Evolutionary conservation across 2,329 filamentous ascomycete species (phyloP).

Genomic region (Botrytis elliptica): DNA sequence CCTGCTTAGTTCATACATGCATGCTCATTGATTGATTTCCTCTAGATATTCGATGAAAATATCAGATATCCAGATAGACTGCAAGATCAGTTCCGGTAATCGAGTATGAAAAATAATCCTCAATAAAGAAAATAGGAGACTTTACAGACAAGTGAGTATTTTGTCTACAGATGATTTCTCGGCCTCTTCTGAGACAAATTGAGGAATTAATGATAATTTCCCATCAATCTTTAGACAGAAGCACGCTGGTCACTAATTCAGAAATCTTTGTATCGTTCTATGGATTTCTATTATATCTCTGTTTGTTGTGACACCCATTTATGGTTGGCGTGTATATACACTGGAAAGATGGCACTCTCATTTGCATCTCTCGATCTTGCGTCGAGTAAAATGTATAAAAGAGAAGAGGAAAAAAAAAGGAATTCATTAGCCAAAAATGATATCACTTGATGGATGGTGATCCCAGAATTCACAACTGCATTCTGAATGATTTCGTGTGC

Average conservation of each 20-base stretch:
- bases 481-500: neutral
- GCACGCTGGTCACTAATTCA: fast-evolving
- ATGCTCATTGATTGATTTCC: neutral
- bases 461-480: fast-evolving
- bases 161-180: too few species aligned
- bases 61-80: neutral
- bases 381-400: neutral
- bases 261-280: neutral
- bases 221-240: neutral
- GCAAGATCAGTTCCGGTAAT: neutral
- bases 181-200: too few species aligned
- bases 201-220: too few species aligned
- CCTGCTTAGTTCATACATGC: neutral
- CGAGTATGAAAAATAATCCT: too few species aligned
- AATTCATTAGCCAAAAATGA: neutral
- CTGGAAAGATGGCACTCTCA: neutral
- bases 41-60: neutral
- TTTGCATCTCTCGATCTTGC: neutral
- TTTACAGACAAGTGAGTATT: too few species aligned
- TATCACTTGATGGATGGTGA: neutral
- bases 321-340: neutral
- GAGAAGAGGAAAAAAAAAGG: too few species aligned
- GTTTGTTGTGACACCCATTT: neutral
- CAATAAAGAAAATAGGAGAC: too few species aligned
- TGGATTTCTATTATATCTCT: neutral